Evolutionary conservation across 352 stramenopile genomes (phyloP), one percentile per base, ranked within the genome.

Genomic region (Globisporangium camurandrum): DNA sequence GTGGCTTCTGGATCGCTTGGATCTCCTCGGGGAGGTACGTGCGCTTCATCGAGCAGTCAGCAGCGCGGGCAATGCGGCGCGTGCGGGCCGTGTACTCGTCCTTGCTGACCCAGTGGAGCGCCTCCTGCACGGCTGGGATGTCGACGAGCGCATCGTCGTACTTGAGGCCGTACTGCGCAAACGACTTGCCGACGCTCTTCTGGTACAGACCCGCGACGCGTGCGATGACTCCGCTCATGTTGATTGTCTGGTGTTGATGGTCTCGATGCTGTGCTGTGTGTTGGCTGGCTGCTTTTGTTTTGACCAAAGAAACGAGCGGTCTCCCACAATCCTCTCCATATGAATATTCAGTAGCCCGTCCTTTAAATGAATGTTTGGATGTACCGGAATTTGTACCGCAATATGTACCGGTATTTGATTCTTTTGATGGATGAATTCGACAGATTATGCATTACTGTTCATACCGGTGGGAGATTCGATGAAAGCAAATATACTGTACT

Each of bases 101-200:
- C 57, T 80, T 79, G 28, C 59, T 69, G 59, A 94, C 61, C 81
- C 79, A 92, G 64, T 88, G 62, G 34, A 93, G 66, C 27, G 84
- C 81, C 62, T 78, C 71, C 73, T 93, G 77, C 51, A 92, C 69
- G 50, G 82, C 76, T 33, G 71, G 63, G 53, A 81, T 86, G 56
- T 94, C 84, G 43, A 94, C 84, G 49, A 94, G 71, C 19, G 65
- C 69, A 52, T 94, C 84, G 54, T 94, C 83, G 61, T 94, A 94
- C 75, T 90, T 90, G 63, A 94, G 58, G 48, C 83, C 83, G 66
- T 92, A 90, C 75, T 82, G 62, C 46, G 61, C 64, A 33, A 93
- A 69, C 23, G 72, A 73, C 71, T 90, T 88, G 76, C 73, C 59
- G 44, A 93, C 64, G 54, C 71, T 83, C 72, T 88, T 86, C 71